Evolutionary conservation across 257 asterid genomes (phyloP).

Genomic region (Scutellaria barbata): DNA sequence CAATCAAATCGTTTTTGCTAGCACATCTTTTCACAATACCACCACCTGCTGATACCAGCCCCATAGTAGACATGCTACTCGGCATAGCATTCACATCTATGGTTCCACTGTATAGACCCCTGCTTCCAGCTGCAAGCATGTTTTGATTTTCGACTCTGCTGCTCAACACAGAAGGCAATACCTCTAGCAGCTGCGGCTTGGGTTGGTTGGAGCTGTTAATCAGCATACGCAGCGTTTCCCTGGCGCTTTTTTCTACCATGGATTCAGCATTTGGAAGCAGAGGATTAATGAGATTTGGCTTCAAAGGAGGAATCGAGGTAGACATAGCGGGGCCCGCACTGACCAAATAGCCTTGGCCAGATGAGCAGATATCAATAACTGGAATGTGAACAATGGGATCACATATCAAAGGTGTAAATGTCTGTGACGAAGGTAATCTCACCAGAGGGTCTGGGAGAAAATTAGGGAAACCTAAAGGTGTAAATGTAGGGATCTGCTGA

Average conservation of each 20-base stretch:
- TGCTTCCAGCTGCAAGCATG: constrained; percentile 59
- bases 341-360: constrained; percentile 91
- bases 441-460: too few relatives aligned
- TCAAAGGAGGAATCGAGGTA: constrained; percentile 59
- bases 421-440: neutral
- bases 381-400: constrained; percentile 95
- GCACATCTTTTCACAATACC: constrained; percentile 31
- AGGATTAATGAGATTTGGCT: constrained; percentile 57
- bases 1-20: constrained; percentile 38
- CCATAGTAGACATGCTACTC: constrained; percentile 47
- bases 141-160: constrained; percentile 47
- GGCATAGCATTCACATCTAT: constrained; percentile 50
- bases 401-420: constrained; percentile 79
- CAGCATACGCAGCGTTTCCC: constrained; percentile 94
- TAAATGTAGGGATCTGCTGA: constrained; percentile 53
- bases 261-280: constrained; percentile 64
- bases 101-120: constrained; percentile 72
- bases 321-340: constrained; percentile 78
- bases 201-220: constrained; percentile 70
- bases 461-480: too few relatives aligned
- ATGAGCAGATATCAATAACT: constrained; percentile 81
- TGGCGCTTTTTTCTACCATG: constrained; percentile 70
- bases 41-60: constrained; percentile 38
- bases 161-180: constrained; percentile 56
- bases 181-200: constrained; percentile 55